Conservation (phyloP, 768 basidiomycete species). For the Trametes cubensis region DNA sequence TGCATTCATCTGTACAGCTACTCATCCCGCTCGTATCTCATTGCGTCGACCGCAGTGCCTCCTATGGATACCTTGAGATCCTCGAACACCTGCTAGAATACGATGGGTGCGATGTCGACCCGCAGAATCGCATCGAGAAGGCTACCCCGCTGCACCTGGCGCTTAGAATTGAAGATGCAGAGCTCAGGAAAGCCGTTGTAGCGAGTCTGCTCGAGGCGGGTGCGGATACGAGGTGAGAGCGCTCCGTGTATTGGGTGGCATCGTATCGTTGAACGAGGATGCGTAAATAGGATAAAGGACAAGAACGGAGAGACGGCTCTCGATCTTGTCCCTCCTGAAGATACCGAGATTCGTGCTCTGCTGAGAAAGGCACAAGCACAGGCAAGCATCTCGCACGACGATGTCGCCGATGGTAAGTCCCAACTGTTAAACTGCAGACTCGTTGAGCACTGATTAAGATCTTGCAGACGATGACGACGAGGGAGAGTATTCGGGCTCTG, state of each 20-base stretch:
- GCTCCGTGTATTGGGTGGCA: background rate
- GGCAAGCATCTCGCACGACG: constrained; percentile 53
- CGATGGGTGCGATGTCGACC: constrained; percentile 83
- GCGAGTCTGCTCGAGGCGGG: constrained; percentile 77
- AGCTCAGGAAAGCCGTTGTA: constrained; percentile 56
- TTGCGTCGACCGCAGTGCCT: constrained; percentile 41
- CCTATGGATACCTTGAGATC: constrained; percentile 59
- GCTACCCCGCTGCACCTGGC: constrained; percentile 84
- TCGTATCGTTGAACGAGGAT: background rate
- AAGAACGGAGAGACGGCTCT: constrained; percentile 60
- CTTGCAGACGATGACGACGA: constrained; percentile 33
- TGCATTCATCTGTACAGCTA: background rate
- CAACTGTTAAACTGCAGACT: background rate
- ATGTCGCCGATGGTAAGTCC: constrained; percentile 63
- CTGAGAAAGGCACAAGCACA: constrained; percentile 59
- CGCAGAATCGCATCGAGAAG: constrained; percentile 65
- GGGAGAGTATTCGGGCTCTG: constrained; percentile 33
- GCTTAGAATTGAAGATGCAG: constrained; percentile 54
- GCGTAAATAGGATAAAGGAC: constrained; percentile 62
- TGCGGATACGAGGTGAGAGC: constrained; percentile 64
- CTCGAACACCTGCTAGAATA: constrained; percentile 73
- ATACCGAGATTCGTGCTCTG: constrained; percentile 51
- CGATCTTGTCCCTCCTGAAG: constrained; percentile 58
- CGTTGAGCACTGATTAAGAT: too few relatives aligned
- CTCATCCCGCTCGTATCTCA: background rate